Conservation (phyloP, 225 moss, liverwort and hornwort genomes). For the Straminergon stramineum region DNA sequence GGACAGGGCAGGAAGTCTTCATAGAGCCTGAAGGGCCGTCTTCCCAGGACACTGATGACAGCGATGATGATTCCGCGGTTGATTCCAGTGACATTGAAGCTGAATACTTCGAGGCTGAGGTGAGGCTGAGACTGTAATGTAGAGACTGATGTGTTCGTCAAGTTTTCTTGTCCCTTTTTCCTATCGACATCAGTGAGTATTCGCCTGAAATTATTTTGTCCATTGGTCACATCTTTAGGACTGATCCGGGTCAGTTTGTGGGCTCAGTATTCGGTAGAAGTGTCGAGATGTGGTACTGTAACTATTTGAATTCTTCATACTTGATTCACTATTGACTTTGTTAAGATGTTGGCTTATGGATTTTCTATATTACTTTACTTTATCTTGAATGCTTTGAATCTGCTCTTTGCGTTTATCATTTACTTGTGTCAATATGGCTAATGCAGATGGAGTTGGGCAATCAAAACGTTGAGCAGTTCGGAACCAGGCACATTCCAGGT, state of each 20-base stretch:
- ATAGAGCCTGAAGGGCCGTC: slow-evolving; percentile 33
- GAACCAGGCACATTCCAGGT: slow-evolving; percentile 55
- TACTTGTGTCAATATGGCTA: background rate
- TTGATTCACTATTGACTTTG: background rate
- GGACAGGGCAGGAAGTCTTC: slow-evolving; percentile 67
- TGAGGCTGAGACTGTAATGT: background rate
- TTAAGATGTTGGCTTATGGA: background rate
- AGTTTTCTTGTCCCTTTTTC: background rate
- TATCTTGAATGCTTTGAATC: background rate
- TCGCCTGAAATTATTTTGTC: background rate
- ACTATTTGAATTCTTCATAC: background rate
- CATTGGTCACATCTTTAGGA: background rate
- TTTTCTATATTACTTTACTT: background rate
- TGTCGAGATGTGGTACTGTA: background rate
- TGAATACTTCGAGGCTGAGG: slow-evolving; percentile 93
- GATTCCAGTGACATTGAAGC: slow-evolving; percentile 58
- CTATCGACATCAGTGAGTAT: background rate
- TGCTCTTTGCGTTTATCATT: background rate
- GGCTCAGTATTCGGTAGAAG: background rate
- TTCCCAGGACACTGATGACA: slow-evolving; percentile 39
- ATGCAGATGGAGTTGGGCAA: slow-evolving; percentile 85
- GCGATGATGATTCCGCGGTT: slow-evolving; percentile 32
- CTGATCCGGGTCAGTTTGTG: background rate
- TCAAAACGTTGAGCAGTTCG: slow-evolving; percentile 70
- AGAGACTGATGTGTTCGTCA: background rate